Conservation (phyloP, 2,329 filamentous ascomycete genomes). For the Truncatella angustata region DNA sequence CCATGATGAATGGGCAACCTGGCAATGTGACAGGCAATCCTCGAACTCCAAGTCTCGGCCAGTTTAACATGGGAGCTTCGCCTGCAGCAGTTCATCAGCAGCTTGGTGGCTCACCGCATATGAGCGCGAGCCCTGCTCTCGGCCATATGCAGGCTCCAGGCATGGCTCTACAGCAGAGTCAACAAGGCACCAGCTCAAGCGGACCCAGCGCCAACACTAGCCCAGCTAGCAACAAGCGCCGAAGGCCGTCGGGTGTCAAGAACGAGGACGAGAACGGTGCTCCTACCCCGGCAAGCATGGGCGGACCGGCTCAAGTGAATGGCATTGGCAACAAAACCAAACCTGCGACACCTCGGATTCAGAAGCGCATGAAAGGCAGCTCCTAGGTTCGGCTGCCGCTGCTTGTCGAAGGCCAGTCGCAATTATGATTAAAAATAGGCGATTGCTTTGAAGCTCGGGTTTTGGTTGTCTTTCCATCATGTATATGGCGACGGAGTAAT, state of each 20-base stretch:
- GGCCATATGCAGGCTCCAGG: constrained; percentile 62
- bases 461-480: neutral
- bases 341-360: constrained; percentile 56
- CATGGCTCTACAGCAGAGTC: constrained; percentile 67
- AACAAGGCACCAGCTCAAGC: constrained; percentile 65
- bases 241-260: constrained; percentile 57
- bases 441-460: neutral
- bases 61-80: constrained; percentile 59
- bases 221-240: constrained; percentile 58
- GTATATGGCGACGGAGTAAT: constrained; percentile 6
- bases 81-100: constrained; percentile 59
- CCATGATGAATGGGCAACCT: constrained; percentile 45
- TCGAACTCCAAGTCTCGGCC: constrained; percentile 53
- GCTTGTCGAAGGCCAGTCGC: neutral
- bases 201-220: constrained; percentile 68
- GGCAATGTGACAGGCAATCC: constrained; percentile 42
- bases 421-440: neutral
- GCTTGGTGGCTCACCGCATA: constrained; percentile 61
- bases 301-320: constrained; percentile 46
- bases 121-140: constrained; percentile 56
- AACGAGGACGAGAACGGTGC: constrained; percentile 52
- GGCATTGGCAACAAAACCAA: constrained; percentile 49
- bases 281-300: constrained; percentile 43
- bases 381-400: constrained; percentile 20
- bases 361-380: constrained; percentile 52